Base-by-base conservation (phyloP, 352 stramenopile species). In the Globisporangium echinulatum region DNA sequence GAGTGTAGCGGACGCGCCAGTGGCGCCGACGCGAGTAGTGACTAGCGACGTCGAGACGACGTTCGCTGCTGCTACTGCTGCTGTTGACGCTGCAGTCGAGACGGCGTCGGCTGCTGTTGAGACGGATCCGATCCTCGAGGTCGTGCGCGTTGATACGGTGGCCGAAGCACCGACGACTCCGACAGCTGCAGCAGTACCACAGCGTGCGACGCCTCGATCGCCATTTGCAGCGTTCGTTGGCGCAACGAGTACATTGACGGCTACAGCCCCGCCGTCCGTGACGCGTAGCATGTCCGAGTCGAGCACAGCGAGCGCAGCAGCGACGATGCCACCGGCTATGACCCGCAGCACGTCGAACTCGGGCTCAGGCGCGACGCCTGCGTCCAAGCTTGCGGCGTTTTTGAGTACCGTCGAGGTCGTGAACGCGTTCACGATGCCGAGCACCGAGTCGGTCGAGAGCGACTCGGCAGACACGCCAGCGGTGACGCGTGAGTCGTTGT, bases 311-410 rank as follows among this genome's bases (percentile, higher is more conserved):
- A 52, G 25, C 7, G 46, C 19, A 17, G 52, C 15, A 7, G 19
- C 15, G n/a, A 48, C 51, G 8, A 25, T 43, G 19, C 49, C 52
- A 10, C 38, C 54, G 6, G 7, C 47, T 13, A 7, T 52, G 15
- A 52, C 19, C 8, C 57, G 49, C 33, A 60, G 62, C 10, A 66
- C 59, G 36, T 55, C 63, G 14, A 44, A 51, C 37, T 58, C 53
- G 38, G 17, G 17, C 10, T 52, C 57, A 14, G 37, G 47, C 49
- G 14, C 51, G 1, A 49, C 51, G 25, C 44, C 59, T 5, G 39
- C 59, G 55, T 86, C 79, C 3, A 87, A 81, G 56, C 62, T 91
- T 2, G 76, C 81, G 6, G 75, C 75, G 6, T 91, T 91, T 58
- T 52, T 91, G 42, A 91, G 58, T 60, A 85, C 69, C 9, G 81